These are phyloP conservation scores for Sporobolomyces phaffii DNA, from an alignment of 768 basidiomycete species.

Conservation along the genomic window DNA sequence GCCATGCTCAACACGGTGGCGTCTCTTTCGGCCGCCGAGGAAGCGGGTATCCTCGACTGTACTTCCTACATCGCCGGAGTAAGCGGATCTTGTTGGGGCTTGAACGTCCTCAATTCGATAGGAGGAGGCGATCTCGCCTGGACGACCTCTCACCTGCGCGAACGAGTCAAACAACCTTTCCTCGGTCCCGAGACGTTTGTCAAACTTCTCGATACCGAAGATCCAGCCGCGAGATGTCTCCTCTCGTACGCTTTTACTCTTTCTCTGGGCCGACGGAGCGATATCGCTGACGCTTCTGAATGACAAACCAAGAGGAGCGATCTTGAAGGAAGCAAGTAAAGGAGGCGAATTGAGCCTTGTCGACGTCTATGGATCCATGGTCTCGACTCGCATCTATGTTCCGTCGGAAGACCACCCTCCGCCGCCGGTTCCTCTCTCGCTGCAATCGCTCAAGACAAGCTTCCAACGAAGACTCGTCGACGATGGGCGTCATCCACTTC, in stretches of 20 bases:
- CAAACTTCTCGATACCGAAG: constrained; percentile 5
- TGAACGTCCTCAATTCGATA: constrained; percentile 43
- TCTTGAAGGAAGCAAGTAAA: constrained; percentile 41
- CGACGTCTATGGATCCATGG: constrained; percentile 42
- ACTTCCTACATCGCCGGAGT: constrained; percentile 44
- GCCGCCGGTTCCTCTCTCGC: constrained; percentile 29
- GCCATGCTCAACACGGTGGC: constrained; percentile 46
- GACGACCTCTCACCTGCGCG: constrained; percentile 40
- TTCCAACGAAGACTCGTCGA: constrained; percentile 39
- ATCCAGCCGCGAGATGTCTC: constrained; percentile 32
- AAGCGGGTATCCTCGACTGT: constrained; percentile 43
- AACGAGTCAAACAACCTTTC: constrained; percentile 43
- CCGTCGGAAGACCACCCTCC: constrained; percentile 29
- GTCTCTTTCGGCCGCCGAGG: constrained; percentile 40
- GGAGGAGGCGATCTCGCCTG: constrained; percentile 31
- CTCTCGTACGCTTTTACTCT: no score
- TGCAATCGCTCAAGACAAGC: constrained; percentile 41
- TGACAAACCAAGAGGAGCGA: no score
- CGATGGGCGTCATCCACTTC: constrained; percentile 41
- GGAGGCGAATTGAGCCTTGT: constrained; percentile 41
- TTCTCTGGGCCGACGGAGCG: no score
- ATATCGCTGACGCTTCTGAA: no score
- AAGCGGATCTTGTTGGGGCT: constrained; percentile 43
- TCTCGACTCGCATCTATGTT: constrained; percentile 43
- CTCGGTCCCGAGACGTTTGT: constrained; percentile 41